Percentiles rank a stretch among this genome's conserved stretches.
These are phyloP conservation scores for Citrullus amarus DNA, from an alignment of 306 rosid genomes.

Conservation along the genomic window DNA sequence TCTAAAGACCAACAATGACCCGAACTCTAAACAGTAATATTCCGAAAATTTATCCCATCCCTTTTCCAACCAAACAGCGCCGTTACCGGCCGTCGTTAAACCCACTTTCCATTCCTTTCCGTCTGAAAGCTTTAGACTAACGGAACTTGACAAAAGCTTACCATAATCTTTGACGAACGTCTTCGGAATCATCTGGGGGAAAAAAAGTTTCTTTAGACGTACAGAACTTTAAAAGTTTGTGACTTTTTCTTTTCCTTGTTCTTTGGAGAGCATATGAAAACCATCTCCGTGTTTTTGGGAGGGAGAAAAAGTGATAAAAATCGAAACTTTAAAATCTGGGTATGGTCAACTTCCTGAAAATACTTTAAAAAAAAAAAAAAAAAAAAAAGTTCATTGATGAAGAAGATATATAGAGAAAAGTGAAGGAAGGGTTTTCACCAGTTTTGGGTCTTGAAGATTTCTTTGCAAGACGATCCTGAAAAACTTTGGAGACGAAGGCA, in stretches of 20 bases:
- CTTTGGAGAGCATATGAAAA: too few relatives aligned
- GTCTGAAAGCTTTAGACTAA: neutral
- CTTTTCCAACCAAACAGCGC: neutral
- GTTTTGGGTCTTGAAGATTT: neutral
- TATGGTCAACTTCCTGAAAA: neutral
- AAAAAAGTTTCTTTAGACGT: too few relatives aligned
- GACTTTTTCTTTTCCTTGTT: too few relatives aligned
- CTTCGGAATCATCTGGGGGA: neutral
- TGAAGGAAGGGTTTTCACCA: neutral
- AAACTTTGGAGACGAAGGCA: neutral
- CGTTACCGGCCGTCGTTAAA: neutral
- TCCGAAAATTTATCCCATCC: slow-evolving; percentile 5
- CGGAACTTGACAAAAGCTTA: neutral
- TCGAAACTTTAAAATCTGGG: neutral
- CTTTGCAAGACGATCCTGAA: neutral
- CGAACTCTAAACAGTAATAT: neutral
- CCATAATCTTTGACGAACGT: slow-evolving; percentile 1
- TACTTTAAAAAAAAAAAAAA: too few relatives aligned
- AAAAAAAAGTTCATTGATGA: too few relatives aligned
- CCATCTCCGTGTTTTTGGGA: too few relatives aligned
- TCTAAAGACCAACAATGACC: neutral
- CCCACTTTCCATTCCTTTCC: slow-evolving; percentile 7
- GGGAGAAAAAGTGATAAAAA: too few relatives aligned
- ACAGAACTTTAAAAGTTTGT: too few relatives aligned
- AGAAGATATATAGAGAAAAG: neutral